Conservation (phyloP, 345 rosid species). For the Gossypium australe region DNA sequence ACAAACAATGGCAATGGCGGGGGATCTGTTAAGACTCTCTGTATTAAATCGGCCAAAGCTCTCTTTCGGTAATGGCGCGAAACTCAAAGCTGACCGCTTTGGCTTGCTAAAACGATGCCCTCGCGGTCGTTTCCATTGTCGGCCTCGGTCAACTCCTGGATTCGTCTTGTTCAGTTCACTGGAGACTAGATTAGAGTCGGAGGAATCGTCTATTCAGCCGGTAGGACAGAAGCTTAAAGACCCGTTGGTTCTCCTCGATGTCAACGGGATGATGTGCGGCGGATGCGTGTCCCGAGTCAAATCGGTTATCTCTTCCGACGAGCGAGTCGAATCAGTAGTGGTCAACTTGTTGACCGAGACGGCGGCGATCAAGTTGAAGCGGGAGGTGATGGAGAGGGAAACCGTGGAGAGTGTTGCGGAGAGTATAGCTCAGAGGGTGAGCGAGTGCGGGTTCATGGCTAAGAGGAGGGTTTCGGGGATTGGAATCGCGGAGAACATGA, state of each 20-base stretch:
- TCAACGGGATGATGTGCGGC: slow-evolving; percentile 93
- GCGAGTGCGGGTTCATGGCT: slow-evolving; percentile 75
- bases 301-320: slow-evolving; percentile 62
- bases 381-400: slow-evolving; percentile 29
- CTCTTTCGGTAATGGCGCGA: slow-evolving; percentile 13
- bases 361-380: slow-evolving; percentile 63
- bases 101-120: slow-evolving; percentile 22
- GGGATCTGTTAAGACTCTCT: slow-evolving; percentile 35
- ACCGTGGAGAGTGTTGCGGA: slow-evolving; percentile 39
- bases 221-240: slow-evolving; percentile 20
- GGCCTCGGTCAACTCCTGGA: slow-evolving; percentile 14
- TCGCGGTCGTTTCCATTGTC: slow-evolving; percentile 14
- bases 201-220: slow-evolving; percentile 16
- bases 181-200: slow-evolving; percentile 36
- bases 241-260: slow-evolving; percentile 60
- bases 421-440: slow-evolving; percentile 63
- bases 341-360: slow-evolving; percentile 92
- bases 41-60: slow-evolving; percentile 32
- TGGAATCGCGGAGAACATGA: slow-evolving; percentile 73
- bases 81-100: slow-evolving; percentile 6
- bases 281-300: slow-evolving; percentile 85
- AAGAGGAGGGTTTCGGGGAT: slow-evolving; percentile 67
- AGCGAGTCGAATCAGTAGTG: slow-evolving; percentile 73
- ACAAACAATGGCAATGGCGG: slow-evolving; percentile 36
- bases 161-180: slow-evolving; percentile 41